Evolutionary conservation across 345 rosid genomes (phyloP).

Genomic region (Lumnitzera racemosa): DNA sequence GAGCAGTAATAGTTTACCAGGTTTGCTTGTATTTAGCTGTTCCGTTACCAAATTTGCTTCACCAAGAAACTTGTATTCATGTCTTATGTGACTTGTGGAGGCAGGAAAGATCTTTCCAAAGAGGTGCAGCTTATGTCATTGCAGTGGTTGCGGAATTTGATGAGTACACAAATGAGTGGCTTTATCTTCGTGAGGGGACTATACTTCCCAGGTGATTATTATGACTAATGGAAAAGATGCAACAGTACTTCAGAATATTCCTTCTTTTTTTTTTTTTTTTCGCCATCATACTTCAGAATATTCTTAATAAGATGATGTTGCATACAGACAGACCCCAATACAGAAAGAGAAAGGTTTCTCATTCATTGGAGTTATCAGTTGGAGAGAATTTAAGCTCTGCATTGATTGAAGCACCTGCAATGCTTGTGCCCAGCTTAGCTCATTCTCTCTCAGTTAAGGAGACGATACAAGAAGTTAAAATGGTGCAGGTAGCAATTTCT

Average conservation of each 20-base stretch:
- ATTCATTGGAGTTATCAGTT: slow-evolving; percentile 41
- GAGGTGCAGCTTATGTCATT: slow-evolving; percentile 77
- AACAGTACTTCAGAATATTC: slow-evolving; percentile 11
- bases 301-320: slow-evolving; percentile 19
- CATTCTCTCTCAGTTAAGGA: slow-evolving; percentile 70
- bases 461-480: slow-evolving; percentile 69
- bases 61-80: not conserved
- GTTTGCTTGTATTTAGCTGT: slow-evolving; percentile 13
- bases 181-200: slow-evolving; percentile 76
- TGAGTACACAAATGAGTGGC: slow-evolving; percentile 85
- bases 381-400: slow-evolving; percentile 28
- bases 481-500: slow-evolving; percentile 57
- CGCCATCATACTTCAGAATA: not conserved
- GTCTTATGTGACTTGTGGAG: slow-evolving; percentile 8
- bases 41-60: not conserved
- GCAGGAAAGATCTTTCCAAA: slow-evolving; percentile 72
- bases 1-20: slow-evolving; percentile 68
- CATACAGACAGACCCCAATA: slow-evolving; percentile 61
- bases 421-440: slow-evolving; percentile 64
- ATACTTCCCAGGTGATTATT: slow-evolving; percentile 66
- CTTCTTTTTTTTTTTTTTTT: too few species aligned
- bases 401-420: slow-evolving; percentile 50
- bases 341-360: slow-evolving; percentile 39
- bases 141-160: slow-evolving; percentile 87
- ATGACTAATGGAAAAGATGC: not conserved